Conservation (phyloP, 2,329 filamentous ascomycete genomes). For the Dryadomyces quercus-mongolicae region DNA sequence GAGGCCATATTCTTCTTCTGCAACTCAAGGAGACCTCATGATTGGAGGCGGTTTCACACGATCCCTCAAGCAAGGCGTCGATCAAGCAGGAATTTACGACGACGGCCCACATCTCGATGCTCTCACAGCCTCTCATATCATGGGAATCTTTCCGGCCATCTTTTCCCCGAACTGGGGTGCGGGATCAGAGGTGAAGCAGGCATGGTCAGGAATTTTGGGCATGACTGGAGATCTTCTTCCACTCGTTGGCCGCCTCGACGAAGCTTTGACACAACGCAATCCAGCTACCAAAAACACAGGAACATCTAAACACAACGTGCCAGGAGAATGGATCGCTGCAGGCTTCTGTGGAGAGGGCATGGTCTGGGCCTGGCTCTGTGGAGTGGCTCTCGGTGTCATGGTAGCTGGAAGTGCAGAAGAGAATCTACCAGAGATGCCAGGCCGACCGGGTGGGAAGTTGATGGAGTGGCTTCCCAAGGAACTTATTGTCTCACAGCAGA, state of each 20-base stretch:
- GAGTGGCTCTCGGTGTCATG: constrained; percentile 33
- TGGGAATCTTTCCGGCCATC: constrained; percentile 4
- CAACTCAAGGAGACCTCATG: constrained; percentile 32
- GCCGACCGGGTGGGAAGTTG: constrained; percentile 24
- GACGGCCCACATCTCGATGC: no score
- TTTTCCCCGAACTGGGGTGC: constrained; percentile 26
- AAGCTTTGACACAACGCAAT: constrained; percentile 16
- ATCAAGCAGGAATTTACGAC: no score
- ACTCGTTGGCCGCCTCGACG: constrained; percentile 33
- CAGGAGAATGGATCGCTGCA: constrained; percentile 38
- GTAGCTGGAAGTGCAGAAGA: constrained; percentile 25
- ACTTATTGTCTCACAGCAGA: constrained; percentile 8
- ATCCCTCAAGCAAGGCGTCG: no score
- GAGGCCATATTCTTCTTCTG: constrained; percentile 18
- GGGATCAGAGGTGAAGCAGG: constrained; percentile 18
- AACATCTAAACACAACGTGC: no score
- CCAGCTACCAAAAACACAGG: neutral
- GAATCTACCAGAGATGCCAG: constrained; percentile 16
- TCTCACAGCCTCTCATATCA: no score
- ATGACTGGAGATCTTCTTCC: constrained; percentile 33
- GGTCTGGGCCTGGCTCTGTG: constrained; percentile 40
- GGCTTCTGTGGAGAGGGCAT: constrained; percentile 41
- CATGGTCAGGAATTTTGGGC: constrained; percentile 38
- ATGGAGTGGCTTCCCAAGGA: constrained; percentile 29
- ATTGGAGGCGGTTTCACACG: constrained; percentile 36